A percentile compares a stretch with the other conserved stretches of the same genome.
phyloP scores from a whole-genome alignment of 495 filamentous ascomycete genomes.

The Endocarpon pusillum region DNA sequence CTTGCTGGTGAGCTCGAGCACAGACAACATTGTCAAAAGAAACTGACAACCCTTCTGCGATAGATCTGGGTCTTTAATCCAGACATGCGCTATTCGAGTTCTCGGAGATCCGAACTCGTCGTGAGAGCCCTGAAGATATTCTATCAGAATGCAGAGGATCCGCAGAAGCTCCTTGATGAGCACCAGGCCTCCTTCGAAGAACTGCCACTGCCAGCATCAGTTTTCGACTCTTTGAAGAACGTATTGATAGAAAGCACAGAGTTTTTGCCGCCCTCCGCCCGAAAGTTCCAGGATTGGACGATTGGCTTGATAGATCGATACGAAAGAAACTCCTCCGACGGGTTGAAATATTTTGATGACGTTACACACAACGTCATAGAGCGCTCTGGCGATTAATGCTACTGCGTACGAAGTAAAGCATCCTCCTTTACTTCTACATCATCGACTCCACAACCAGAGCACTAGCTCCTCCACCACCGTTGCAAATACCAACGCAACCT shows the following conservation, averaged over 20 bases:
- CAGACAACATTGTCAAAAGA: constrained; percentile 27
- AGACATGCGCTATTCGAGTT: constrained; percentile 44
- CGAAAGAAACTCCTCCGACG: constrained; percentile 5
- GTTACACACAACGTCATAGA: no score
- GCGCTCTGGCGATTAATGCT: no score
- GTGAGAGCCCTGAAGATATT: constrained; percentile 51
- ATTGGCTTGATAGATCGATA: constrained; percentile 43
- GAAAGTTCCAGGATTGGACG: constrained; percentile 45
- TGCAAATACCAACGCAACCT: constrained; percentile 90
- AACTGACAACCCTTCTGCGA: constrained; percentile 1
- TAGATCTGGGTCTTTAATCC: constrained; percentile 56
- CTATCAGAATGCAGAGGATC: constrained; percentile 33
- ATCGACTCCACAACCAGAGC: constrained; percentile 70
- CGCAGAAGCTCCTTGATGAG: constrained; percentile 36
- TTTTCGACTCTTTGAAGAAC: constrained; percentile 25
- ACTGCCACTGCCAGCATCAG: constrained; percentile 35
- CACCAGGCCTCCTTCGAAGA: constrained; percentile 46
- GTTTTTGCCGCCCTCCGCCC: constrained; percentile 36
- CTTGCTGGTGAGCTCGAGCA: constrained; percentile 24
- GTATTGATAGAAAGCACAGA: constrained; percentile 31
- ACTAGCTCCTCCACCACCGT: constrained; percentile 87
- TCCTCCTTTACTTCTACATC: constrained; percentile 7
- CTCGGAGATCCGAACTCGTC: constrained; percentile 19
- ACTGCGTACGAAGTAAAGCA: no score
- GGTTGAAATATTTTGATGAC: neutral